phyloP scores from a whole-genome alignment of 1,284 basidiomycete species.

The Heterobasidion parviporum region DNA sequence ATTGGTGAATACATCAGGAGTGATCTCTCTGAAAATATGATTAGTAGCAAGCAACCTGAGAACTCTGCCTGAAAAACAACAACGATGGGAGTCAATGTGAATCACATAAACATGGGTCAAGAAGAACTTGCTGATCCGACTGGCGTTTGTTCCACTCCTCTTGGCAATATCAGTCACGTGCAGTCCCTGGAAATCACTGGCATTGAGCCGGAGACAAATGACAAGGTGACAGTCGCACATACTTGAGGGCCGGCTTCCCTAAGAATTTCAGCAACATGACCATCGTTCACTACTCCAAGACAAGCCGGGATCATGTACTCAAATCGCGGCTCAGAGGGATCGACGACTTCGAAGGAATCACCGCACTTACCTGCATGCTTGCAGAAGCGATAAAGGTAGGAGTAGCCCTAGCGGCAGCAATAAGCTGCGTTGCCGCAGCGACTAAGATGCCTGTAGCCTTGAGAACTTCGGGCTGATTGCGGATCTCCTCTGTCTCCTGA shows the following conservation, averaged over 20 bases:
- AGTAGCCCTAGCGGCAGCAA: no score
- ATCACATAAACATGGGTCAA: neutral
- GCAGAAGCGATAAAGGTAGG: neutral
- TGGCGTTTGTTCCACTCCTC: slow-evolving; percentile 9
- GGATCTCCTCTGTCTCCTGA: slow-evolving; percentile 8
- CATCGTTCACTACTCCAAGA: neutral
- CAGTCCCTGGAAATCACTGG: slow-evolving; percentile 9
- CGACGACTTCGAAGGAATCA: neutral
- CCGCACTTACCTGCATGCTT: neutral
- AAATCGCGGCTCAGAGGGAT: no score
- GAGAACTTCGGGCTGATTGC: slow-evolving; percentile 8
- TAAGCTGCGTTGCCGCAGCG: neutral
- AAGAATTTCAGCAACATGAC: neutral
- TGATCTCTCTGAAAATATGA: slow-evolving; percentile 20
- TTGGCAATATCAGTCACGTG: slow-evolving; percentile 17
- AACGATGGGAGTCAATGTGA: no score
- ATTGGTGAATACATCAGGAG: slow-evolving; percentile 23
- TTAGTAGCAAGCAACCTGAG: slow-evolving; percentile 20
- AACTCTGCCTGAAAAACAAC: slow-evolving; percentile 16
- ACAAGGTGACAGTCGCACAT: neutral
- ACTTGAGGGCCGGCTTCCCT: slow-evolving; percentile 1
- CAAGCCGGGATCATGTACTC: neutral
- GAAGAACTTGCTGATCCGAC: slow-evolving; percentile 7
- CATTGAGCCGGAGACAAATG: neutral
- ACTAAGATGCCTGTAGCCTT: neutral